Percentiles rank a stretch among this genome's conserved stretches.
phyloP scores from a whole-genome alignment of 2,329 filamentous ascomycete species.

The Pseudofabraea citricarpa region DNA sequence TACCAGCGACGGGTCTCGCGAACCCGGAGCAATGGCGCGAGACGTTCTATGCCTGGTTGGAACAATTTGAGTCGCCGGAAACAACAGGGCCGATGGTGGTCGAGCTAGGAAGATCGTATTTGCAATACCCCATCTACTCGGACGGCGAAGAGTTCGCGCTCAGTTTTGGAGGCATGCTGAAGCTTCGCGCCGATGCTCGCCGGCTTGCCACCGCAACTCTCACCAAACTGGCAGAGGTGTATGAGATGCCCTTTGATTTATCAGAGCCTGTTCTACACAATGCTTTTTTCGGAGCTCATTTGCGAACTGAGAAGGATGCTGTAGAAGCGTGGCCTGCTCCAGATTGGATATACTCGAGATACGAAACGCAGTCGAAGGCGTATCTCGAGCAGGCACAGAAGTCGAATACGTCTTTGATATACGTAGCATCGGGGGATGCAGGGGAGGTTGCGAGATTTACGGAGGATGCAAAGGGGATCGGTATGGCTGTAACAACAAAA shows the following conservation, averaged over 20 bases:
- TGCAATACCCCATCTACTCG: slow-evolving; percentile 18
- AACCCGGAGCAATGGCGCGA: slow-evolving; percentile 19
- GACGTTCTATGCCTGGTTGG: slow-evolving; percentile 19
- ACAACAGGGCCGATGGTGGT: slow-evolving; percentile 10
- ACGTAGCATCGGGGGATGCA: slow-evolving; percentile 8
- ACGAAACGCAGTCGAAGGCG: slow-evolving; percentile 9
- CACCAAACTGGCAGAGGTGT: slow-evolving; percentile 7
- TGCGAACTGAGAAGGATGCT: slow-evolving; percentile 22
- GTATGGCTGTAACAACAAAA: slow-evolving; percentile 8
- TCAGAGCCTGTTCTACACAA: slow-evolving; percentile 5
- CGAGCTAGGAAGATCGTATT: slow-evolving; percentile 15
- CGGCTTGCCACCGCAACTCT: slow-evolving; percentile 18
- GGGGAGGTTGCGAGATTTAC: slow-evolving; percentile 4
- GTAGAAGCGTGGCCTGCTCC: slow-evolving; percentile 12
- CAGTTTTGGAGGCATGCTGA: slow-evolving; percentile 19
- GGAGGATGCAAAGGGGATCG: slow-evolving; percentile 2
- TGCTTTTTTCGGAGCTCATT: slow-evolving; percentile 18
- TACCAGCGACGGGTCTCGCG: slow-evolving; percentile 15
- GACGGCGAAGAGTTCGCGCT: slow-evolving; percentile 14
- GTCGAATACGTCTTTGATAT: slow-evolving; percentile 2
- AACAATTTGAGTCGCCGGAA: slow-evolving; percentile 8
- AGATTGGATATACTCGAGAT: slow-evolving; percentile 15
- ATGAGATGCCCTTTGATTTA: slow-evolving; percentile 5
- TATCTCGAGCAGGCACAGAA: slow-evolving; percentile 4
- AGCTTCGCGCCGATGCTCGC: slow-evolving; percentile 15